Base-by-base conservation (phyloP, 1,284 basidiomycete species). In the Melampsora occidentalis region DNA sequence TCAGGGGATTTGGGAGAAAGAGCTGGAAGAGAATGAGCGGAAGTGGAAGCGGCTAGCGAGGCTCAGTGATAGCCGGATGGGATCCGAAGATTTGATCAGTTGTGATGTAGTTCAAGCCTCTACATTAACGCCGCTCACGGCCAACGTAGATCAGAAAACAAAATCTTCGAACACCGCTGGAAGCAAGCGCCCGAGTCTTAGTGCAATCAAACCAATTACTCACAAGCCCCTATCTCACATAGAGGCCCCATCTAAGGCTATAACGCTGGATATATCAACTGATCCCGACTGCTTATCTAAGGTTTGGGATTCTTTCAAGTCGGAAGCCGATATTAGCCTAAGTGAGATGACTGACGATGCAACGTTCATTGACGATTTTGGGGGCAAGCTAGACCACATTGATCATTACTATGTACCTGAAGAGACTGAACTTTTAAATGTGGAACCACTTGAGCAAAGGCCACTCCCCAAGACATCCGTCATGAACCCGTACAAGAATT, bases 231-330 rank as follows among this genome's bases (percentile, higher is more conserved):
- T 12, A 16, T 16, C 10, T 46, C 42, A 46, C 42, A 7, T 46
- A 46, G 42, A 16, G 42, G 42, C 42, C 42, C 42, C 42, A 46
- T 16, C 14, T 16, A 46, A 12, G 42, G 3, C 42, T 46, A 46
- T 46, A 46, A 16, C 42, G 10, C 42, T 14, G 16, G 42, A 46
- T 46, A 46, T 14, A 16, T 2, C 14, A 46, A 59, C 18, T 10
- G 53, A 59, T 14, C 5, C 53, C 46, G 71, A 75, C 18, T 39
- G 53, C n/a, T 35, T 75, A 31, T 62, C 64, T 46, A 31, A 67
- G 59, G 53, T 75, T 5, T 75, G 71, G 71, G 65, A 75, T 64
- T 75, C 71, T 22, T 75, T 75, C 71, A 75, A 75, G 42, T 75
- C 31, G 31, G 71, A 75, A 22, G 65, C 71, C 42, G 71, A 75